Conservation (phyloP, 2,329 filamentous ascomycete genomes). For the Cladosporium sp. region DNA sequence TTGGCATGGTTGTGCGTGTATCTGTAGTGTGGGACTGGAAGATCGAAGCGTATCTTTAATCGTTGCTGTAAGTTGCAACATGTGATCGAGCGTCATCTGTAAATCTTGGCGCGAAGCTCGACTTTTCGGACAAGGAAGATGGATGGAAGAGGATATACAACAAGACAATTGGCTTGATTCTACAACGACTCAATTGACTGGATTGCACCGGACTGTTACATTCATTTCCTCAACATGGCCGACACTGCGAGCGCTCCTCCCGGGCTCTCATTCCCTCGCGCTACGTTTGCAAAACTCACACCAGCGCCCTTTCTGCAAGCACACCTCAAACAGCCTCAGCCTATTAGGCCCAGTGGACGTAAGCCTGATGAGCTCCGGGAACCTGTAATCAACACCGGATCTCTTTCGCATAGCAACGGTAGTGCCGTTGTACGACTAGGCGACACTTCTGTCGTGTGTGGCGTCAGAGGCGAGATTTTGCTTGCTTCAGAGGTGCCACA, state of each 20-base stretch:
- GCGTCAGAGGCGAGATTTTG: slow-evolving; percentile 83
- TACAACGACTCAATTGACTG: not conserved
- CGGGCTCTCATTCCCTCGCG: slow-evolving; percentile 55
- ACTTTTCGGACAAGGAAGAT: slow-evolving; percentile 12
- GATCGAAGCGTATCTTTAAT: not conserved
- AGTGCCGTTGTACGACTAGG: slow-evolving; percentile 85
- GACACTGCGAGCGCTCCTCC: slow-evolving; percentile 24
- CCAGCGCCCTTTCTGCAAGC: slow-evolving; percentile 87
- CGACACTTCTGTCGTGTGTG: slow-evolving; percentile 92
- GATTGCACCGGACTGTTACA: not conserved
- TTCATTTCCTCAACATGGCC: slow-evolving; percentile 19
- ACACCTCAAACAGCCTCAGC: slow-evolving; percentile 69
- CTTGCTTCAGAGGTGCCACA: slow-evolving; percentile 71
- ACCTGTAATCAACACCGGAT: slow-evolving; percentile 77
- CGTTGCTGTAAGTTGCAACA: not conserved
- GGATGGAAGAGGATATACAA: not conserved
- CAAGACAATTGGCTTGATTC: not conserved
- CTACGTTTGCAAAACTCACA: slow-evolving; percentile 85
- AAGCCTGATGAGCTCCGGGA: slow-evolving; percentile 66
- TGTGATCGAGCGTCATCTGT: slow-evolving; percentile 14
- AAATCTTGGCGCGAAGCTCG: slow-evolving; percentile 1
- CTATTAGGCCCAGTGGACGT: slow-evolving; percentile 80
- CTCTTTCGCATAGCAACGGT: slow-evolving; percentile 84
- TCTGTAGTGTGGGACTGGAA: not conserved
- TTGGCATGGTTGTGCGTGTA: slow-evolving; percentile 50